A percentile compares a stretch with the other conserved stretches of the same genome.
These are phyloP conservation scores for Debaryomyces hansenii DNA, from an alignment of 805 yeast genomes.

Conservation along the genomic window DNA sequence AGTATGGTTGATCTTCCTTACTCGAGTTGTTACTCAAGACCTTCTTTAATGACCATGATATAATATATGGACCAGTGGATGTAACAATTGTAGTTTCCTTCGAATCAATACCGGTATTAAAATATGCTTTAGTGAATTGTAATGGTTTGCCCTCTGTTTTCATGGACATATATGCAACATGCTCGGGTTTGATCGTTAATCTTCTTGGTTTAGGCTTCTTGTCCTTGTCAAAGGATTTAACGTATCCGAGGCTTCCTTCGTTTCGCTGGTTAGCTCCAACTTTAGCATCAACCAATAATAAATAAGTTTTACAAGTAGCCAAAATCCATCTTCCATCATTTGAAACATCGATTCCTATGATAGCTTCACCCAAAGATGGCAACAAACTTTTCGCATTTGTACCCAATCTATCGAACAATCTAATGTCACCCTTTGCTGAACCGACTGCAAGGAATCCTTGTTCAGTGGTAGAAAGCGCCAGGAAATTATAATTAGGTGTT, in stretches of 20 bases:
- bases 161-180: constrained; percentile 59
- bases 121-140: constrained; percentile 69
- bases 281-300: constrained; percentile 66
- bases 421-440: constrained; percentile 70
- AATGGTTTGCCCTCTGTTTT: constrained; percentile 50
- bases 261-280: constrained; percentile 60
- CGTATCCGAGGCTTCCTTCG: constrained; percentile 62
- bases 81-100: constrained; percentile 74
- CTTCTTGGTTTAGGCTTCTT: constrained; percentile 69
- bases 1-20: constrained; percentile 49
- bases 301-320: constrained; percentile 74
- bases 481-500: constrained; percentile 52
- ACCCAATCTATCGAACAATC: constrained; percentile 73
- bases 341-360: constrained; percentile 66
- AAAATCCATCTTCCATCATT: constrained; percentile 80
- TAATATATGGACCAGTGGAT: constrained; percentile 78
- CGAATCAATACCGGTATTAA: constrained; percentile 66
- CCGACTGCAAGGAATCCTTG: constrained; percentile 77
- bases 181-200: constrained; percentile 68
- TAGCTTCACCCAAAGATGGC: constrained; percentile 81
- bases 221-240: constrained; percentile 61
- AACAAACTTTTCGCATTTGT: constrained; percentile 72
- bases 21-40: constrained; percentile 34
- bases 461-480: constrained; percentile 68
- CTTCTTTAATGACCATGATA: constrained; percentile 74